Percentiles rank a stretch among this genome's conserved stretches.
Conservation (phyloP, 2,329 filamentous ascomycete species). For the Phialemoniopsis sp. region DNA sequence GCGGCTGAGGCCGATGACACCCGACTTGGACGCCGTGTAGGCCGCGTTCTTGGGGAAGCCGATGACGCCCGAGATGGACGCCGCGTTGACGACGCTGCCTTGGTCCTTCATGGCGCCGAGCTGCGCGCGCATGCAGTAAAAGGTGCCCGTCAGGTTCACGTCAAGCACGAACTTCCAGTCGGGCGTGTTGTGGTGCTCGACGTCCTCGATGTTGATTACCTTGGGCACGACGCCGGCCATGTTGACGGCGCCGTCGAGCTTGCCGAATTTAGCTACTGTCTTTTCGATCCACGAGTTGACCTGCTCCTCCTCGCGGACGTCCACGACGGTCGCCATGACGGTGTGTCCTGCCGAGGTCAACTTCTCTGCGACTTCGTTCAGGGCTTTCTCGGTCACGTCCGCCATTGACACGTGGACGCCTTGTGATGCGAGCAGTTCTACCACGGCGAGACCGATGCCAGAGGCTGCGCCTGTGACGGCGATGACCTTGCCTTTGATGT, state of each 20-base stretch:
- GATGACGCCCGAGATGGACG: conserved; percentile 31
- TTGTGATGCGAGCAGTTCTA: conserved; percentile 1
- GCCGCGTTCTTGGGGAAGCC: conserved; percentile 20
- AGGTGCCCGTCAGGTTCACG: conserved; percentile 10
- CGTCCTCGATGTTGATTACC: conserved; percentile 5
- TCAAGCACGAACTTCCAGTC: conserved; percentile 11
- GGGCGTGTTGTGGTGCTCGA: conserved; percentile 10
- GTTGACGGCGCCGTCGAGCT: conserved; percentile 31
- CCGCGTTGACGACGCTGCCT: conserved; percentile 39
- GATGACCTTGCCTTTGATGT: conserved; percentile 10
- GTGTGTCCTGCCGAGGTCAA: not conserved
- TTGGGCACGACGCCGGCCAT: conserved; percentile 26
- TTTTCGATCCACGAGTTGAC: conserved; percentile 28
- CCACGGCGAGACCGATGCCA: conserved; percentile 11
- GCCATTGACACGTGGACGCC: conserved; percentile 6
- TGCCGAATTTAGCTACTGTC: conserved; percentile 23
- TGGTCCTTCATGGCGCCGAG: conserved; percentile 39
- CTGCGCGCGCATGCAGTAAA: conserved; percentile 20
- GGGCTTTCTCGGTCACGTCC: conserved; percentile 2
- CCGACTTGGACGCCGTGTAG: conserved; percentile 39
- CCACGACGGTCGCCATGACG: conserved; percentile 11
- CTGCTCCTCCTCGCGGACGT: conserved; percentile 22
- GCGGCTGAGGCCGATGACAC: conserved; percentile 48
- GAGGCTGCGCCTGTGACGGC: conserved; percentile 10
- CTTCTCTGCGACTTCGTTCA: conserved; percentile 2